Percentiles rank a stretch among this genome's conserved stretches.
Conservation (phyloP, 2,329 filamentous ascomycete species). For the Aspergillus terreus region DNA sequence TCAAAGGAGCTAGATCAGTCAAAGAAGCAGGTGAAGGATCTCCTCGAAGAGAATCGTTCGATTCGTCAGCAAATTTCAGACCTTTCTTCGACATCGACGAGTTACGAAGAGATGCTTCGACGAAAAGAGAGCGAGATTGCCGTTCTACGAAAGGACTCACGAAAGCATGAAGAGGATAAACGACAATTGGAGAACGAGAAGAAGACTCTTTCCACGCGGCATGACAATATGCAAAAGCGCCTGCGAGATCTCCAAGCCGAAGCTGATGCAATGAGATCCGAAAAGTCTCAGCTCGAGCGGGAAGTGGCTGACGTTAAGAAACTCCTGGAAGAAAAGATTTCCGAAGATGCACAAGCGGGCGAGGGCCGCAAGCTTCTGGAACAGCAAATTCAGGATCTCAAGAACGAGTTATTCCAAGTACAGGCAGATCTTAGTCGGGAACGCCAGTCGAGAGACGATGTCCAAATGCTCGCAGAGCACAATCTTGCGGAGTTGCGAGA, state of each 20-base stretch:
- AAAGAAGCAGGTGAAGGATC: slow-evolving; percentile 70
- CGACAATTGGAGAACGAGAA: slow-evolving; percentile 76
- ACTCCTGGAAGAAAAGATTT: slow-evolving; percentile 81
- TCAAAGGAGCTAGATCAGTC: slow-evolving; percentile 75
- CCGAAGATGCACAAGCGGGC: slow-evolving; percentile 80
- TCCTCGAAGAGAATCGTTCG: slow-evolving; percentile 74
- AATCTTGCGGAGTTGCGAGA: slow-evolving; percentile 78
- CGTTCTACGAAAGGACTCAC: slow-evolving; percentile 78
- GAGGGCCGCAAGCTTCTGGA: slow-evolving; percentile 80
- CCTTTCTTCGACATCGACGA: slow-evolving; percentile 84
- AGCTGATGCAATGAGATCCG: slow-evolving; percentile 77
- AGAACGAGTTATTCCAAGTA: slow-evolving; percentile 75
- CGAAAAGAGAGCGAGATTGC: slow-evolving; percentile 91
- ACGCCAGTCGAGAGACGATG: slow-evolving; percentile 89
- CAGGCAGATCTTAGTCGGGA: slow-evolving; percentile 89
- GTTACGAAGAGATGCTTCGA: slow-evolving; percentile 89
- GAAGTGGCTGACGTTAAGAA: slow-evolving; percentile 86
- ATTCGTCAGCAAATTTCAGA: slow-evolving; percentile 82
- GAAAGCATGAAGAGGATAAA: slow-evolving; percentile 76
- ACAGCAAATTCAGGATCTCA: slow-evolving; percentile 81
- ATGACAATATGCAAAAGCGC: slow-evolving; percentile 71
- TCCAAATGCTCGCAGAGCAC: slow-evolving; percentile 84
- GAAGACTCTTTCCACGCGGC: slow-evolving; percentile 65
- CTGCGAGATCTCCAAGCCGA: slow-evolving; percentile 85
- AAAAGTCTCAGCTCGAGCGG: slow-evolving; percentile 78